Percentiles rank a stretch among this genome's conserved stretches.
Evolutionary conservation across 2,329 filamentous ascomycete genomes (phyloP).

Genomic region (Rhexocercosporidium sp.): DNA sequence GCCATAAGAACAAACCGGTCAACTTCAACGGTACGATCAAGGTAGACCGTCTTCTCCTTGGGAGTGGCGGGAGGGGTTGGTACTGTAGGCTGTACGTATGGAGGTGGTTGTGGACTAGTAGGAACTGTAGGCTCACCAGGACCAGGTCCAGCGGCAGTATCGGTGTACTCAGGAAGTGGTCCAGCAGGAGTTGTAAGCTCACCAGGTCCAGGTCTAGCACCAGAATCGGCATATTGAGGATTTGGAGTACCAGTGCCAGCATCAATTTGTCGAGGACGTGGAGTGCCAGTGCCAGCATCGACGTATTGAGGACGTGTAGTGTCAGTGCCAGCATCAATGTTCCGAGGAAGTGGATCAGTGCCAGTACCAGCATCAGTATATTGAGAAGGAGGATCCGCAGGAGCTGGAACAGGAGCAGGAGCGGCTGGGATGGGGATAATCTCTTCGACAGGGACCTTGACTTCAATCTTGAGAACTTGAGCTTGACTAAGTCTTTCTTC

Average conservation of each 20-base stretch:
- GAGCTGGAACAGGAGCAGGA: not conserved
- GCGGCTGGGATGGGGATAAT: not conserved
- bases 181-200: no score
- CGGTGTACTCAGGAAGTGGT: no score
- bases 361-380: no score
- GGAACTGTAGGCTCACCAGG: not conserved
- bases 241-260: no score
- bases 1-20: not conserved
- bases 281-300: no score
- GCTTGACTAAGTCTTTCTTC: not conserved
- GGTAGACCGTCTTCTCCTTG: not conserved
- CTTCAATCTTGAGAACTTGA: not conserved
- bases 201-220: no score
- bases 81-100: not conserved
- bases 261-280: no score
- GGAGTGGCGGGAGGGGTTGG: not conserved
- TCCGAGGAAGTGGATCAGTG: no score
- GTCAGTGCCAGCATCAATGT: no score
- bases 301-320: no score
- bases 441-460: slow-evolving; percentile 2
- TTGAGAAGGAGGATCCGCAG: not conserved
- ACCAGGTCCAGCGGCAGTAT: not conserved
- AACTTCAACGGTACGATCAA: not conserved
- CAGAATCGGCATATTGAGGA: no score
- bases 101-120: not conserved